Conservation (phyloP, 495 filamentous ascomycete species). For the Cairneyella variabilis region DNA sequence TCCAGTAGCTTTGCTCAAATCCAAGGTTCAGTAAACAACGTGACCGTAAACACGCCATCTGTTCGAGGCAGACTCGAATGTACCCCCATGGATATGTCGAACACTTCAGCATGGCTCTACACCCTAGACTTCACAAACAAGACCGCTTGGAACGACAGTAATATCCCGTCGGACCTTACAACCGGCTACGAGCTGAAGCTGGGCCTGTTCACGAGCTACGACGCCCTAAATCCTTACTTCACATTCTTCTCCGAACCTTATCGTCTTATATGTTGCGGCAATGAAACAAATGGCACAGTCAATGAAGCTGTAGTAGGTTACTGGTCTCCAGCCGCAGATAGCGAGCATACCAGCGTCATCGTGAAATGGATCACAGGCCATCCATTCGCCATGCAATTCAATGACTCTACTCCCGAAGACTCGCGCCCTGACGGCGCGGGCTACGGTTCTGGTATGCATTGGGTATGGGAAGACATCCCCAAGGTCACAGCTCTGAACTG, state of each 20-base stretch:
- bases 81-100: constrained; percentile 19
- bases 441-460: constrained; percentile 1
- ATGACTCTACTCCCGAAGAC: not conserved
- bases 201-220: not conserved
- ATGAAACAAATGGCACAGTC: constrained; percentile 21
- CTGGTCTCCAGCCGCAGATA: constrained; percentile 22
- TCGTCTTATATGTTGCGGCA: constrained; percentile 30
- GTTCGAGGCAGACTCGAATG: constrained; percentile 31
- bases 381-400: constrained; percentile 11
- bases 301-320: constrained; percentile 27
- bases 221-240: not conserved
- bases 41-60: constrained; percentile 28
- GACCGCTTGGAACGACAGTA: constrained; percentile 12
- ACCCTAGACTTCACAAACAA: constrained; percentile 16
- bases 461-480: constrained; percentile 26
- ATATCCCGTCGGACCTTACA: not conserved
- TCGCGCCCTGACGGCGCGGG: not conserved
- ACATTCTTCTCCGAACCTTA: constrained; percentile 25
- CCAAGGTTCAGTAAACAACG: constrained; percentile 10
- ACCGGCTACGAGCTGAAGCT: constrained; percentile 17
- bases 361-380: constrained; percentile 32
- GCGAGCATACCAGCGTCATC: constrained; percentile 30
- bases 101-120: constrained; percentile 26
- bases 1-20: too few species aligned
- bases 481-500: constrained; percentile 31